Percentiles rank a stretch among this genome's conserved stretches.
Evolutionary conservation across 2,329 filamentous ascomycete genomes (phyloP).

Genomic region (Neospermospora avenae): DNA sequence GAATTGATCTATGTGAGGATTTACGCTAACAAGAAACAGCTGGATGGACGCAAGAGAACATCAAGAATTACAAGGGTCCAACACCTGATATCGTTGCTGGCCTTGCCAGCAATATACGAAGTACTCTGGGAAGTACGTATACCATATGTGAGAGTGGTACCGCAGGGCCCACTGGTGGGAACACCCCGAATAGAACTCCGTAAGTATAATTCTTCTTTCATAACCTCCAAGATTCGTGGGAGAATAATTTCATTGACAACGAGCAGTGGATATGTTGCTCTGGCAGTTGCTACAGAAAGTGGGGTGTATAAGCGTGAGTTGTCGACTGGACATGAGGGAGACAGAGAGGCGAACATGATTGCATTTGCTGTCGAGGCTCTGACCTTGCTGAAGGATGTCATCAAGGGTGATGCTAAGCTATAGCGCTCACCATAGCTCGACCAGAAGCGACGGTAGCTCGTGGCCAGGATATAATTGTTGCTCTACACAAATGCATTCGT

Average conservation of each 20-base stretch:
- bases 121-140: slow-evolving; percentile 54
- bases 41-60: slow-evolving; percentile 54
- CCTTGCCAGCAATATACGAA: slow-evolving; percentile 54
- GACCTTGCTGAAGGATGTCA: slow-evolving; percentile 53
- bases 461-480: not conserved
- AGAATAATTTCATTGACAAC: not conserved
- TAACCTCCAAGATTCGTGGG: not conserved
- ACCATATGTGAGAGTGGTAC: slow-evolving; percentile 58
- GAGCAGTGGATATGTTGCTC: slow-evolving; percentile 55
- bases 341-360: slow-evolving; percentile 61
- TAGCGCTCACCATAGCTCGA: slow-evolving; percentile 6
- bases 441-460: not conserved
- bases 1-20: not conserved
- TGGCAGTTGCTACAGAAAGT: slow-evolving; percentile 55
- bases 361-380: slow-evolving; percentile 56
- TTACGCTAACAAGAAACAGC: slow-evolving; percentile 33
- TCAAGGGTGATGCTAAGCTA: slow-evolving; percentile 39
- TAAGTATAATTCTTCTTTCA: slow-evolving; percentile 27
- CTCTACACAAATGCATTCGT: not conserved
- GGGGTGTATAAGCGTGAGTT: slow-evolving; percentile 52
- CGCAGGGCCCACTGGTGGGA: slow-evolving; percentile 59
- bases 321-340: slow-evolving; percentile 49
- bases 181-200: slow-evolving; percentile 54
- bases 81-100: slow-evolving; percentile 54
- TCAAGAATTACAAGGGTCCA: slow-evolving; percentile 55